Percentiles rank a stretch among this genome's conserved stretches.
Evolutionary conservation across 352 stramenopile species (phyloP).

Genomic region (Elongisporangium undulatum): DNA sequence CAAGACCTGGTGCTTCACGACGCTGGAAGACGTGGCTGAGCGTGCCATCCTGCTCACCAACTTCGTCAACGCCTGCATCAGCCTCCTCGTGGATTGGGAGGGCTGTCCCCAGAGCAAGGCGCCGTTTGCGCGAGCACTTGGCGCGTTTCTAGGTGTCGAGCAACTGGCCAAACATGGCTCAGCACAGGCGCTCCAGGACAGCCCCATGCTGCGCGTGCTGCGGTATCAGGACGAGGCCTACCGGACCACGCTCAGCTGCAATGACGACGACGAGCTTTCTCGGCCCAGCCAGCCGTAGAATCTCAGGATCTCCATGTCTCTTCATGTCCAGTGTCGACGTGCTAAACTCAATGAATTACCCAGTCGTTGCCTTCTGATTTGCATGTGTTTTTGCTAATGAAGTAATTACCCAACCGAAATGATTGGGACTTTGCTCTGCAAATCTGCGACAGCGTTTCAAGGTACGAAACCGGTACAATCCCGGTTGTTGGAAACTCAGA

Average conservation of each 20-base stretch:
- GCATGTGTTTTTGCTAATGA: not conserved
- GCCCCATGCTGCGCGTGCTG: not conserved
- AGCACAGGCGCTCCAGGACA: not conserved
- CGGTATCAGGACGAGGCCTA: not conserved
- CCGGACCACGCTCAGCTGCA: not conserved
- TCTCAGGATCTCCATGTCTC: not conserved
- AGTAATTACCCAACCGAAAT: not conserved
- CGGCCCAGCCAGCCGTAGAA: not conserved
- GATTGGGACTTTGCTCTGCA: too few relatives aligned
- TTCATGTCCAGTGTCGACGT: not conserved
- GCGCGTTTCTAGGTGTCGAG: conserved; percentile 10
- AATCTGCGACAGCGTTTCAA: too few relatives aligned
- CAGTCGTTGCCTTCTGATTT: not conserved
- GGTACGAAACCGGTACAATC: too few relatives aligned
- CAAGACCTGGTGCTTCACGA: conserved; percentile 22
- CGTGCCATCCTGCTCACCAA: not conserved
- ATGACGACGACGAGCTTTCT: not conserved
- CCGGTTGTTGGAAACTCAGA: too few relatives aligned
- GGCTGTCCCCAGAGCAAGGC: conserved; percentile 1
- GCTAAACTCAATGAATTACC: not conserved
- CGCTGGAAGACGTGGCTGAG: conserved; percentile 1
- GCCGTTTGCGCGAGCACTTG: conserved; percentile 1
- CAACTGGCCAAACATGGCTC: not conserved
- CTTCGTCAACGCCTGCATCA: not conserved
- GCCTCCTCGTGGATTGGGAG: conserved; percentile 7